Evolutionary conservation across 2,329 filamentous ascomycete genomes (phyloP).

Genomic region (Fusarium anthophilum): DNA sequence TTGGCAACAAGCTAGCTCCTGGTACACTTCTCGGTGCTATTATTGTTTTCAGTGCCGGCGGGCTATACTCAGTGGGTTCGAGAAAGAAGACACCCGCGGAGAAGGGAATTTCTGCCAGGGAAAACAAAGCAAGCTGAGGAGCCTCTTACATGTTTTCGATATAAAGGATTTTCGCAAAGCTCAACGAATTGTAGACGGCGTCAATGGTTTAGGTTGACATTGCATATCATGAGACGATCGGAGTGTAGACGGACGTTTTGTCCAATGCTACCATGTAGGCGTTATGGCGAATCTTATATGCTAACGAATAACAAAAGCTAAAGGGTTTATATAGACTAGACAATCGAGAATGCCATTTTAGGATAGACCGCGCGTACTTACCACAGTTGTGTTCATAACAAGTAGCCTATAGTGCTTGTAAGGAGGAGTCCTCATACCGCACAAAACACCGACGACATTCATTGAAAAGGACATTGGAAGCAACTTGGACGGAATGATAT

Average conservation of each 20-base stretch:
- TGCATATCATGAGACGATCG: neutral
- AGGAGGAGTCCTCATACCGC: neutral
- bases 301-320: neutral
- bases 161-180: neutral
- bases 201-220: neutral
- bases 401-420: neutral
- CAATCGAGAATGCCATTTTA: neutral
- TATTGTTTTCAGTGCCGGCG: constrained; percentile 91
- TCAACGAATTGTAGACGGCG: constrained; percentile 14
- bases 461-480: neutral
- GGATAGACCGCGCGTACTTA: neutral
- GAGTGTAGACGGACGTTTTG: neutral
- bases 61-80: constrained; percentile 84
- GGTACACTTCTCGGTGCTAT: constrained; percentile 84
- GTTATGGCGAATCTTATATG: neutral
- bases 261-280: neutral
- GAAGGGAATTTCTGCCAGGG: constrained; percentile 3
- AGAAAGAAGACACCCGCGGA: constrained; percentile 34
- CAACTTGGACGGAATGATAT: neutral
- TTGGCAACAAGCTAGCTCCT: constrained; percentile 82
- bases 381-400: neutral
- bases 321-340: neutral
- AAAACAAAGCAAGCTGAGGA: constrained; percentile 32
- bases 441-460: neutral
- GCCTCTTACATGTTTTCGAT: neutral